Evolutionary conservation across 1,139 yeast species (phyloP), one percentile per base, ranked within the genome.

Genomic region (Blastobotrys malaysiensis): DNA sequence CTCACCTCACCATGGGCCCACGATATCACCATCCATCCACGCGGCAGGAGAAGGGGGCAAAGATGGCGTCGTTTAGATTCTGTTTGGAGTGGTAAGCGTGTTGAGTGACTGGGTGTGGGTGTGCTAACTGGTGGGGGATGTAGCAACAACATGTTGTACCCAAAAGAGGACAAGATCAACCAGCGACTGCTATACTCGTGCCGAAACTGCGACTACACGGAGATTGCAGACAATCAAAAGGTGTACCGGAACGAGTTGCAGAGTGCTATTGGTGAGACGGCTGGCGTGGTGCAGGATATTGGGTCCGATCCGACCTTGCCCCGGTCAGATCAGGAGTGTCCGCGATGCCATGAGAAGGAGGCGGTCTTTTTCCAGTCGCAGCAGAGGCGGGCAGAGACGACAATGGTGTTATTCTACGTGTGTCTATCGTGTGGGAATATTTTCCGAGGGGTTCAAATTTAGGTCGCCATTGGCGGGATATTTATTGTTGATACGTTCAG

Each of bases 291-390:
- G 46, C 95, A 89, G 67, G 99, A 95, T 70, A 88, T 95, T 62
- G 98, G 97, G 0, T 79, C 84, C 45, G 99, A 93, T 71, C 99
- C 99, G 13, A 93, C 99, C 3, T 82, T 65, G 68, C 98, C 99
- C 53, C 79, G 97, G 63, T 86, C 96, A 2, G 93, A 91, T 69
- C 88, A 88, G 68, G 95, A 88, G 65, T 93, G 99, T 71, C 96
- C 97, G 1, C 77, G 80, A 55, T 93, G 99, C 70, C 86, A 82
- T 62, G 86, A 87, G 59, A 83, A 83, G 61, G 96, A 91, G 64
- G 88, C 96, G 70, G 99, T 95, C 53, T 93, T 93, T 69, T 93
- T 95, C 78, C 99, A 93, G 72, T 84, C 95, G 44, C 99, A 93
- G 70, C 98, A 93, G 72, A 81, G 90, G 66, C 79, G 97, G 55